Evolutionary conservation across 306 rosid species (phyloP), one percentile per base, ranked within the genome.

Genomic region (Ochetophila trinervis): DNA sequence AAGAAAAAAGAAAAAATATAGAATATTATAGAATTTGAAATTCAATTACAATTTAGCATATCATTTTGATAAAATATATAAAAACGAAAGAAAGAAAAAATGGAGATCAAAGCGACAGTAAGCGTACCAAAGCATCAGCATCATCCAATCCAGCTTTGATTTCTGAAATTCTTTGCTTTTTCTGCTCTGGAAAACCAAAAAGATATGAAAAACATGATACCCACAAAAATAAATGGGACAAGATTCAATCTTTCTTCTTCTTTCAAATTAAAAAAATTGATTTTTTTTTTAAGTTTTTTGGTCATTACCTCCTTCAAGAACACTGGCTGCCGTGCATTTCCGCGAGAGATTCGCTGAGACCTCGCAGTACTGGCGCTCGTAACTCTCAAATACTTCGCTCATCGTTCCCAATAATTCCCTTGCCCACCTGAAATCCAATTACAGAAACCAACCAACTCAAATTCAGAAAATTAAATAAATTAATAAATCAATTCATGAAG

Each of bases 131-230:
- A 73, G 65, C 32, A 57, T 87, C 87, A 49, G 84, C 89, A 52
- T 84, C 93, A 62, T 87, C 87, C 15, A 87, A 71, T 64, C 74
- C 87, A 21, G 67, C 77, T 57, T 86, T 82, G 30, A 70, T 78
- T 20, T 84, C 85, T 57, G 79, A 76, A 75, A 73, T 44, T 62
- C 65, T 84, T 76, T 79, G 82, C 81, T 73, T 73, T 69, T 73
- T 87, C 62, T 36, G 79, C 56, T 77, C 84, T 87, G 82, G 74
- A 67, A n/a, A 19, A 19, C 4, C 23, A 34, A 34, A 11, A 0
- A 16, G 9, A 12, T 10, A 51, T 50, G 42, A 8, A 9, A 34
- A 62, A 69, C 34, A 5, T 20, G 35, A 17, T 16, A 21, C 20
- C 21, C 63, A 69, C 60, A 68, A 44, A 61, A 56, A 16, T 1